Evolutionary conservation across 768 basidiomycete species (phyloP).

Genomic region (Rickenella mellea): DNA sequence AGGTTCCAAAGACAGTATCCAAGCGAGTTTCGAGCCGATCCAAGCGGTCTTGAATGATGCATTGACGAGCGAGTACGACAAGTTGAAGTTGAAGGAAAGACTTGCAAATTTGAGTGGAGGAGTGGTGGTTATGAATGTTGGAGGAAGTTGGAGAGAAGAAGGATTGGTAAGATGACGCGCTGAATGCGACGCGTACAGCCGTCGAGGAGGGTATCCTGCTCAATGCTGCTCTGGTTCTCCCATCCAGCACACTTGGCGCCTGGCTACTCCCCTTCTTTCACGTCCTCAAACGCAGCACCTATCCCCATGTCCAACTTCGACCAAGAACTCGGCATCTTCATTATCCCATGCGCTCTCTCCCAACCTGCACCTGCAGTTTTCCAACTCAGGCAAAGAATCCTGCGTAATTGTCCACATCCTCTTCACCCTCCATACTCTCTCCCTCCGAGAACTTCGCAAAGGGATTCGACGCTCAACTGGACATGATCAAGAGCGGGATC

Average conservation of each 20-base stretch:
- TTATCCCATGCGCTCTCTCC: constrained; percentile 82
- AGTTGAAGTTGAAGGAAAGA: constrained; percentile 91
- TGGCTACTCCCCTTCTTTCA: constrained; percentile 34
- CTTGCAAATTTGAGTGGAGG: constrained; percentile 93
- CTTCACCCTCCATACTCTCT: constrained; percentile 47
- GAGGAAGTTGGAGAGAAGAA: constrained; percentile 98
- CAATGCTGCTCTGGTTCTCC: constrained; percentile 68
- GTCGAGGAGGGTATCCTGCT: constrained; percentile 98
- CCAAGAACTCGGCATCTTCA: constrained; percentile 90
- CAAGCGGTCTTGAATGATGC: constrained; percentile 71
- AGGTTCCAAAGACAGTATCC: constrained; percentile 82
- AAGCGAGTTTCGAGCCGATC: constrained; percentile 93
- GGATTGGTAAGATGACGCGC: constrained; percentile 94
- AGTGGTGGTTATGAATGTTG: constrained; percentile 98
- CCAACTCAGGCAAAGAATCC: constrained; percentile 91
- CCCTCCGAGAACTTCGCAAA: constrained; percentile 67
- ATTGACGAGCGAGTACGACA: constrained; percentile 89
- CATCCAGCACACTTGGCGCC: constrained; percentile 29
- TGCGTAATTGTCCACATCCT: constrained; percentile 88
- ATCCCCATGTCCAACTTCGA: constrained; percentile 89
- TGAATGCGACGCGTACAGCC: constrained; percentile 96
- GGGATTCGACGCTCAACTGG: constrained; percentile 88
- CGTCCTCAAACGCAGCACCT: constrained; percentile 40
- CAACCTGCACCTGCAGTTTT: constrained; percentile 84
- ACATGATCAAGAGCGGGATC: constrained; percentile 92